phyloP scores from a whole-genome alignment of 331 rosid species.

The Pyracantha coccinea region DNA sequence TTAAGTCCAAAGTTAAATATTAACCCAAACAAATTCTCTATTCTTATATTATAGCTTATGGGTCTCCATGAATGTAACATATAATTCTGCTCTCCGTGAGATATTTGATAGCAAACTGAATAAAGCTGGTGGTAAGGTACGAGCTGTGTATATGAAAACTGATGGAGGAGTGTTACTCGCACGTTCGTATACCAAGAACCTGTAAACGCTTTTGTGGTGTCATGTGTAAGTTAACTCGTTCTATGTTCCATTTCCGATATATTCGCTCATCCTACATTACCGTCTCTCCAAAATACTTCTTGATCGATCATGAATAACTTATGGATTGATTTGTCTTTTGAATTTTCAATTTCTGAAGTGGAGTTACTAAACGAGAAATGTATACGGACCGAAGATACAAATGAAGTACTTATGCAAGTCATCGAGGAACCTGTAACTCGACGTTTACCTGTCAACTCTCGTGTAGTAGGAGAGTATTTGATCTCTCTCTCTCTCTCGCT shows the following conservation, averaged over 20 bases:
- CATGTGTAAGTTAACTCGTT: not conserved
- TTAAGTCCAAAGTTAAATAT: too few species aligned
- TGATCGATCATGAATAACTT: not conserved
- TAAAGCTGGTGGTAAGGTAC: constrained; percentile 13
- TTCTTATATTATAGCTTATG: too few species aligned
- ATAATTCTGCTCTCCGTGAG: not conserved
- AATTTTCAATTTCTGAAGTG: not conserved
- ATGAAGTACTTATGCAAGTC: constrained; percentile 2
- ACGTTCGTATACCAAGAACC: constrained; percentile 8
- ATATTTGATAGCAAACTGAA: constrained; percentile 10
- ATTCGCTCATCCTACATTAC: not conserved
- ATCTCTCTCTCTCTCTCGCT: too few species aligned
- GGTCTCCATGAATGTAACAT: too few species aligned
- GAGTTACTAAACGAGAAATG: constrained; percentile 5
- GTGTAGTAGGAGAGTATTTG: not conserved
- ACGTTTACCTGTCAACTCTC: not conserved
- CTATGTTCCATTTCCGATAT: too few species aligned
- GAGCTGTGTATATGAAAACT: constrained; percentile 10
- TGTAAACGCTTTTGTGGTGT: constrained; percentile 10
- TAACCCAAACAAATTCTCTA: too few species aligned
- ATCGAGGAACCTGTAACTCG: not conserved
- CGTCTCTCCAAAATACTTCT: not conserved
- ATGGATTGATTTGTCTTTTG: not conserved
- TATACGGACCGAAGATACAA: constrained; percentile 3
- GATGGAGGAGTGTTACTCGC: constrained; percentile 1